Evolutionary conservation across 805 yeast genomes (phyloP), one percentile per base, ranked within the genome.

Genomic region (Scheffersomyces stipitis): DNA sequence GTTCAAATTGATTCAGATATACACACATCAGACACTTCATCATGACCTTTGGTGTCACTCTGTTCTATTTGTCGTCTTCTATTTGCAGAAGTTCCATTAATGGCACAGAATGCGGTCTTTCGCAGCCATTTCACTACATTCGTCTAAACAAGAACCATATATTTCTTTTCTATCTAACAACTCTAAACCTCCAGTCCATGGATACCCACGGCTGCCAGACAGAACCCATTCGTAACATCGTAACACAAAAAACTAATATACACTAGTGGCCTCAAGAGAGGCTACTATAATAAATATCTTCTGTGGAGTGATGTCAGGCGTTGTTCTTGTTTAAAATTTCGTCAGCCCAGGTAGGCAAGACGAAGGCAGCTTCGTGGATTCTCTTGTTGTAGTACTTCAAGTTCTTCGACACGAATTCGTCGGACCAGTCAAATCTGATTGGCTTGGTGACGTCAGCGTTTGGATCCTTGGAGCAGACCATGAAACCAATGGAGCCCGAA

Each of bases 401-500:
- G 54, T 83, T 60, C 61, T 79, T 69, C 17, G 58, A 64, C 58
- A 86, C 95, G 45, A 78, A 76, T 41, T 75, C 82, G 30, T 70
- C 76, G 36, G 78, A 60, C 62, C 85, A 66, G 22, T 73, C 69
- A 27, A 56, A 62, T 63, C 96, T 80, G 44, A 77, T 48, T 33
- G 98, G 96, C 47, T 64, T 71, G 52, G 66, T 73, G 40, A 91
- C 84, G 45, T 83, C 71, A 33, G 82, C 80, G 17, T 63, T 51
- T 12, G 76, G 59, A 57, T 86, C 84, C 71, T 89, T 91, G 45
- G 83, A 76, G 64, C 97, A 90, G 42, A 91, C 90, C 96, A 91
- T 87, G 69, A 93, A 87, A n/a, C 98, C 99, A 56, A 91, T 84
- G 63, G 89, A 95, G 47, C 99, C 99, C 14, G 96, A 82, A 46